Percentiles rank a stretch among this genome's conserved stretches.
phyloP scores from a whole-genome alignment of 208 protist genomes.

The Trypanosoma congolense region DNA sequence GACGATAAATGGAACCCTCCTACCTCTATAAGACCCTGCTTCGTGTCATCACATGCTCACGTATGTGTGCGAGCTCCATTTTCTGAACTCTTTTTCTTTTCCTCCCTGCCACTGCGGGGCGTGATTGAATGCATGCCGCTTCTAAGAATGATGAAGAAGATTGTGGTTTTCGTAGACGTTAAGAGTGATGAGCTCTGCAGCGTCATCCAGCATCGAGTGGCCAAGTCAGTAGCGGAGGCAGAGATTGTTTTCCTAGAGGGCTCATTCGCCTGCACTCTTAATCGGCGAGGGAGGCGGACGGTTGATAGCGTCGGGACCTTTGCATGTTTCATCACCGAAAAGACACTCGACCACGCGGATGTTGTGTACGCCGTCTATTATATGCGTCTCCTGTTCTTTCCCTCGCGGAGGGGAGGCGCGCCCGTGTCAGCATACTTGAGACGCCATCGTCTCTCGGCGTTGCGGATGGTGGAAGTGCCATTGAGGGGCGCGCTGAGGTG shows the following conservation, averaged over 20 bases:
- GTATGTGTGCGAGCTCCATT: too few species aligned
- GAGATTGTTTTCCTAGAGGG: conserved; percentile 12
- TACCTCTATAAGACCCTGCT: too few species aligned
- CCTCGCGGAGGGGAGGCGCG: background rate
- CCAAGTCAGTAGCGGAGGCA: conserved; percentile 3
- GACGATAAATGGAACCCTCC: background rate
- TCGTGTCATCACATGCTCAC: too few species aligned
- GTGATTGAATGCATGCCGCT: conserved; percentile 1
- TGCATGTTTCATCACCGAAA: conserved; percentile 58
- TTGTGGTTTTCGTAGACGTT: conserved; percentile 24
- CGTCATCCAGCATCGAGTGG: conserved; percentile 6
- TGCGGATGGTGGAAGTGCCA: background rate
- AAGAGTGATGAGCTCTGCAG: conserved; percentile 5
- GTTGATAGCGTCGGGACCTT: conserved; percentile 17
- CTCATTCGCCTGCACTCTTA: conserved; percentile 9
- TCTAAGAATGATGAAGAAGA: conserved; percentile 12
- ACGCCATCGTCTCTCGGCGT: conserved; percentile 34
- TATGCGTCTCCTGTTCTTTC: conserved; percentile 41
- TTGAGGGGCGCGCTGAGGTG: conserved; percentile 4
- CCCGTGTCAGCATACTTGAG: conserved; percentile 12
- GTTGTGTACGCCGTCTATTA: conserved; percentile 60
- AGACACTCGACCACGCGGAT: conserved; percentile 48
- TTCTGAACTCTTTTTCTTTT: background rate
- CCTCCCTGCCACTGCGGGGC: background rate
- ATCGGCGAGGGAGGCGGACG: background rate